Base-by-base conservation (phyloP, 2,329 filamentous ascomycete genomes). In the Colletotrichum higginsianum region DNA sequence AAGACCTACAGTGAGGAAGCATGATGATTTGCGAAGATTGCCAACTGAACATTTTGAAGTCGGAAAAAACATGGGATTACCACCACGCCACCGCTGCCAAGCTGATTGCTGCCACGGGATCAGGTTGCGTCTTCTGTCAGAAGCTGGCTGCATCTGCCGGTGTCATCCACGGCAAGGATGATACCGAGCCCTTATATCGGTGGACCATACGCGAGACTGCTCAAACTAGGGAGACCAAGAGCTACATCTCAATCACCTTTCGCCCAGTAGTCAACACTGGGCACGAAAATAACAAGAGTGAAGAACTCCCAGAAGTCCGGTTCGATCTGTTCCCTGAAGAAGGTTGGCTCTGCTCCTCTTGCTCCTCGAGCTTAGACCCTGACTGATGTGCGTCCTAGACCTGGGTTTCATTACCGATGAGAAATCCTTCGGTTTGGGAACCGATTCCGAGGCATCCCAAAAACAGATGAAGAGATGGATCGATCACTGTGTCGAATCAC, bases 391-490 rank as follows among this genome's bases (percentile, higher is more conserved):
- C 23, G 4, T 18, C n/a, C 21, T 11, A 49, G 47, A 49, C 6
- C 7, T 49, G 5, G 47, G 47, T 11, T 9, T 21, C 5, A 49
- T 49, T 15, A n/a, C 47, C 26, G 23, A 42, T 7, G 49, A 40
- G 18, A 38, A 9, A 2, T 9, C 9, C 13, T 6, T 71, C 4
- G 64, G 56, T 12, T 4, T 42, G 7, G 40, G 44, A 0, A 71
- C 64, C 3, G 44, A 61, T 16, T 67, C 67, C 1, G 40, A 38
- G 2, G 7, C 23, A 16, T 42, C 67, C 3, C 16, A 50, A 16
- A 2, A 2, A 5, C 56, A 44, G 5, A 71, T 71, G 67, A 42
- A 26, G 77, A 8, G 18, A 11, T 74, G 73, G 73, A 18, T 73
- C 35, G 53, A 40, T 35, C 21, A 67, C 12, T 74, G 73, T 47